A percentile compares a stretch with the other conserved stretches of the same genome.
Evolutionary conservation across 441 rosid genomes (phyloP).

Genomic region (Syzygium malaccense): DNA sequence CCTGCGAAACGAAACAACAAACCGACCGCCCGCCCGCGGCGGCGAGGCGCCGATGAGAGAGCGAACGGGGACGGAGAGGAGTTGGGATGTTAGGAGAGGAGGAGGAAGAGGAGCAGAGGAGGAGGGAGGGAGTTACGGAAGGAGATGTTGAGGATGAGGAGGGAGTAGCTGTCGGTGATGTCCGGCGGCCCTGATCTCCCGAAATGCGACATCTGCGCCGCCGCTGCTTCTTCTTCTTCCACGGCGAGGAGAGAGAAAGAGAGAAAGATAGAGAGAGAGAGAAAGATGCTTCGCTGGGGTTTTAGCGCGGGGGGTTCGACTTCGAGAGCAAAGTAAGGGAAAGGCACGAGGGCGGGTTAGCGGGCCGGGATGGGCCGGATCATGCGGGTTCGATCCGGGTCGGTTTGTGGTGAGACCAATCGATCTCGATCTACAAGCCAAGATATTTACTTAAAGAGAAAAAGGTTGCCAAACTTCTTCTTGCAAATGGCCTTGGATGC

Average conservation of each 20-base stretch:
- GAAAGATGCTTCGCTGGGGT: fast-evolving
- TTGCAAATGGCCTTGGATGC: too few species aligned
- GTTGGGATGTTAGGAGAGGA: not conserved
- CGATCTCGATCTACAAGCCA: too few species aligned
- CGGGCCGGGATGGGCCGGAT: not conserved
- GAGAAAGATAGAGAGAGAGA: not conserved
- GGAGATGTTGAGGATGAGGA: conserved; percentile 93
- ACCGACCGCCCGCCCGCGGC: too few species aligned
- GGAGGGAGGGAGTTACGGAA: conserved; percentile 43
- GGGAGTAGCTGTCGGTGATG: conserved; percentile 86
- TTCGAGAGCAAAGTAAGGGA: not conserved
- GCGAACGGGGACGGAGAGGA: not conserved
- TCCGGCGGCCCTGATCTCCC: conserved; percentile 98
- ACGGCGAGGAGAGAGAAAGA: not conserved
- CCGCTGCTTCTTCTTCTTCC: not conserved
- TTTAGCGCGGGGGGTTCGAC: not conserved
- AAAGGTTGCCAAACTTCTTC: too few species aligned
- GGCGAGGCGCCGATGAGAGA: not conserved
- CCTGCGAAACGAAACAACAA: conserved; percentile 19
- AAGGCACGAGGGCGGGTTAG: not conserved
- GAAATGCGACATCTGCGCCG: conserved; percentile 73
- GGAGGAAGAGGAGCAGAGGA: not conserved
- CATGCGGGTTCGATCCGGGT: not conserved
- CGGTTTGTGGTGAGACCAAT: not conserved
- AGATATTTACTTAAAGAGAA: too few species aligned